These are phyloP conservation scores for Aspergillus clavatus DNA, from an alignment of 2,329 filamentous ascomycete genomes.

Conservation along the genomic window DNA sequence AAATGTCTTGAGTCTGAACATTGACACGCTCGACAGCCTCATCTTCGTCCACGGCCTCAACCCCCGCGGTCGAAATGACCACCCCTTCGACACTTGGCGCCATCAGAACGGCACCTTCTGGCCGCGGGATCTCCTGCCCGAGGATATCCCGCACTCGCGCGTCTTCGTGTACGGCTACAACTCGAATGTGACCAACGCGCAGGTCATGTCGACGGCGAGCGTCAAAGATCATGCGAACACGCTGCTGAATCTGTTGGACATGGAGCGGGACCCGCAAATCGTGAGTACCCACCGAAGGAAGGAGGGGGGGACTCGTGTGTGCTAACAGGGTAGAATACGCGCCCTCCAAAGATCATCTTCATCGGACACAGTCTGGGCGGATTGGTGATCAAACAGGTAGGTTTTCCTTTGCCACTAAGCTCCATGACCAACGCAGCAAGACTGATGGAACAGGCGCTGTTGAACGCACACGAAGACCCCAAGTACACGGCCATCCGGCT, in stretches of 20 bases:
- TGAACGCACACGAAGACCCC: constrained; percentile 33
- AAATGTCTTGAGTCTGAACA: too few relatives aligned
- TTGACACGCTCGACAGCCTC: constrained; percentile 14
- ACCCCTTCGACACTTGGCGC: constrained; percentile 32
- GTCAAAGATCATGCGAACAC: constrained; percentile 35
- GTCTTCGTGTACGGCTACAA: constrained; percentile 33
- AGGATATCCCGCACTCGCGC: constrained; percentile 27
- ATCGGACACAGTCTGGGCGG: constrained; percentile 31
- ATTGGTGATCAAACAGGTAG: constrained; percentile 29
- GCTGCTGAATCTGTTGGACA: constrained; percentile 28
- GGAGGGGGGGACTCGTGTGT: too few relatives aligned
- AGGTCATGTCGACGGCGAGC: constrained; percentile 31
- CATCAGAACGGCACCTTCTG: constrained; percentile 25
- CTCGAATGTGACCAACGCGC: constrained; percentile 26
- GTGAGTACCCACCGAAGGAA: constrained; percentile 6
- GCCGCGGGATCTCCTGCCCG: constrained; percentile 21
- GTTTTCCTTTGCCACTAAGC: neutral
- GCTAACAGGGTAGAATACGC: constrained; percentile 9
- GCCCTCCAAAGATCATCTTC: constrained; percentile 28
- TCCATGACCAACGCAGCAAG: neutral
- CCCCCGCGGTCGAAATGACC: constrained; percentile 26
- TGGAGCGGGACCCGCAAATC: constrained; percentile 27
- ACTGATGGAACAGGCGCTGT: constrained; percentile 19
- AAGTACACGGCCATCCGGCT: constrained; percentile 31
- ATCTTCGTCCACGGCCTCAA: constrained; percentile 32